Evolutionary conservation across 371 early-diverging fungal genomes (phyloP), one percentile per base, ranked within the genome.

Genomic region (Rhizopus delemar): DNA sequence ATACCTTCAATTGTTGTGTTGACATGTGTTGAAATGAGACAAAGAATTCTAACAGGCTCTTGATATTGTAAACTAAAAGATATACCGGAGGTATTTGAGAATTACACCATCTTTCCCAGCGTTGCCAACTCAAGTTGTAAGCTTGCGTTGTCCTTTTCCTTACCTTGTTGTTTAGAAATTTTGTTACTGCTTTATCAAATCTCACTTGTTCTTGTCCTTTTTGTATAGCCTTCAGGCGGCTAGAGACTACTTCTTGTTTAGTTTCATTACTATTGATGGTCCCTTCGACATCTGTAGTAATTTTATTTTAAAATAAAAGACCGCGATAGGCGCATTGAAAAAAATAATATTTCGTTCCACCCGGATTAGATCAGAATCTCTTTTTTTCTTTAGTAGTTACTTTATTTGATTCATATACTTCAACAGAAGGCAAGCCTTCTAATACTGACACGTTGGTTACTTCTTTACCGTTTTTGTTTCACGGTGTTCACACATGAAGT

Each of bases 101-200:
- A 22, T 29, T 9, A 13, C 43, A 56, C 41, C 45, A 62, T 16
- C 2, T 16, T 11, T 6, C 22, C 62, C 56, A 62, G 28, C 41
- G 4, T 35, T 11, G 39, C 56, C 56, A 62, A 3, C 51, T 45
- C 22, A 9, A n/a, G 8, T 62, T 36, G 31, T 62, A 62, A 12
- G 8, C 16, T 16, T 46, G 49, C 5, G 35, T 29, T 3, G 51
- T 62, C 16, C 7, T n/a, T n/a, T n/a, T n/a, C n/a, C n/a, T n/a
- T n/a, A n/a, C n/a, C n/a, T n/a, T n/a, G n/a, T n/a, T n/a, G n/a
- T n/a, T n/a, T n/a, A n/a, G n/a, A n/a, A n/a, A n/a, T n/a, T n/a
- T n/a, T n/a, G n/a, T n/a, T n/a, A n/a, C n/a, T n/a, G n/a, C n/a
- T n/a, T n/a, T n/a, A n/a, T n/a, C n/a, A n/a, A n/a, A n/a, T n/a